These are phyloP conservation scores for Candida alai DNA, from an alignment of 805 yeast genomes.

Conservation along the genomic window DNA sequence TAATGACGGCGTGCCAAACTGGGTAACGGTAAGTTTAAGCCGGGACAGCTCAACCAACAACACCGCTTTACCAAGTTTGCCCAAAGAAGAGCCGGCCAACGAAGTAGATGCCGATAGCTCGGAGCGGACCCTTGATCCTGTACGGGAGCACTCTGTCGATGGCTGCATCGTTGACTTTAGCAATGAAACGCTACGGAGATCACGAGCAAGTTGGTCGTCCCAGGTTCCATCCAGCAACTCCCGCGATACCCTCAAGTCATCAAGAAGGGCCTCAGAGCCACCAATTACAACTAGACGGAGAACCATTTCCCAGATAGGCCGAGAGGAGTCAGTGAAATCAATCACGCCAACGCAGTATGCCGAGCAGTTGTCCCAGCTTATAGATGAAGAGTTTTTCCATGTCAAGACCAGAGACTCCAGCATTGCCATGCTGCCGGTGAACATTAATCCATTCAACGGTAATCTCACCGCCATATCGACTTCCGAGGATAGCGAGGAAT, in stretches of 20 bases:
- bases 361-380: slow-evolving; percentile 24
- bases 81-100: neutral
- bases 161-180: neutral
- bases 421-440: neutral
- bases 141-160: neutral
- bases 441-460: neutral
- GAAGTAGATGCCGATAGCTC: neutral
- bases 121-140: slow-evolving; percentile 1
- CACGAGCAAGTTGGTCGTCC: too few relatives aligned
- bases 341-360: slow-evolving; percentile 24
- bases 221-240: too few relatives aligned
- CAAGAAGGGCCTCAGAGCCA: too few relatives aligned
- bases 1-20: too few relatives aligned
- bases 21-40: neutral
- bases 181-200: neutral
- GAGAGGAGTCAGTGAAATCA: slow-evolving; percentile 22
- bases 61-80: neutral
- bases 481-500: neutral
- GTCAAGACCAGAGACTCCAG: too few relatives aligned
- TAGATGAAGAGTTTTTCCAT: slow-evolving; percentile 25
- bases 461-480: neutral
- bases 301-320: too few relatives aligned
- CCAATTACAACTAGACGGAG: too few relatives aligned
- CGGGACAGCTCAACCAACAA: neutral
- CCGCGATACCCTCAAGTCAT: too few relatives aligned